Evolutionary conservation across 176 grass and related monocot species (phyloP), one percentile per base, ranked within the genome.

Genomic region (Phoenix roebelenii): DNA sequence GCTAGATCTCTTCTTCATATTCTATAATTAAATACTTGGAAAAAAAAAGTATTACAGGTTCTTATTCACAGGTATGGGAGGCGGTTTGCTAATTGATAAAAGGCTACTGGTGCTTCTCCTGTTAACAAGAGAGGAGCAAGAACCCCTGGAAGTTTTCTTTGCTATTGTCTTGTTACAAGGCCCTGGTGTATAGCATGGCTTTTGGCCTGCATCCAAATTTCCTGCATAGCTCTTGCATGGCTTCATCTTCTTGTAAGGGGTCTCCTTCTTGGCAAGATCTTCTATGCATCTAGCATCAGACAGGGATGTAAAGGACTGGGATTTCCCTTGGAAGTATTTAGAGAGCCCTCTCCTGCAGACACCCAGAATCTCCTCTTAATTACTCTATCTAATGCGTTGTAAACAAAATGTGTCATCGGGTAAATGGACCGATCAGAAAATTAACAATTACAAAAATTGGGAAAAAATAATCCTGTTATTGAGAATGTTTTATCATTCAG

Each of bases 211-310:
- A 80, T 77, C 62, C 64, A 77, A 65, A 55, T 80, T 77, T 57
- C 65, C 69, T 56, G 80, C 55, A 74, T 80, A 80, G 54, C 83
- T 87, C 65, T 75, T 85, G 51, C 83, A 70, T 55, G 79, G 59
- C 82, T 90, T 96, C 64, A 87, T 85, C 79, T 75, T 90, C 59
- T 17, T 78, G 63, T 58, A 89, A 5, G 86, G 66, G 55, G 5
- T 56, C 59, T 49, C 70, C 65, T 82, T 74, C 55, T 89, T 89
- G 10, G 78, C 74, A 51, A 89, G 78, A 25, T 89, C 74, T 59
- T 89, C 70, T 64, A 76, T 53, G 66, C 63, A 69, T 64, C 61
- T 76, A 25, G 51, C 81, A 49, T 57, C 63, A 19, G 78, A 72
- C 49, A 89, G 66, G 3, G 68, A 82, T 48, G 77, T 78, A 54